Base-by-base conservation (phyloP, 768 basidiomycete genomes). In the Zangia roseola region DNA sequence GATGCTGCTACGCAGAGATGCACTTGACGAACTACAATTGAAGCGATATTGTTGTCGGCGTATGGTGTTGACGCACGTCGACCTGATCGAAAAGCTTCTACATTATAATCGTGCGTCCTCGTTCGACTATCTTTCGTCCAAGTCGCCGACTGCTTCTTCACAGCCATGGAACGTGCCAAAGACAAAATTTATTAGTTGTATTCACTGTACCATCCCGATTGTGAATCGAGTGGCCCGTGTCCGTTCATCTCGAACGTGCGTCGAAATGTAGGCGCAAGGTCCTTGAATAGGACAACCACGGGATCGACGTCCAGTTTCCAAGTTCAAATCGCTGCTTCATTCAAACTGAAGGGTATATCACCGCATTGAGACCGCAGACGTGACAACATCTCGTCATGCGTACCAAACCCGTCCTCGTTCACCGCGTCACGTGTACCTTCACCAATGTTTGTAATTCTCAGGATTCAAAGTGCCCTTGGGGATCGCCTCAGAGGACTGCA, bases 61-160 rank as follows among this genome's bases (percentile, higher is more conserved):
- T 40, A 98, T 97, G 95, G 91, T 98, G 6, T 74, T 97, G 45
- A 97, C 95, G 0, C 95, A 98, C 67, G 95, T 97, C 47, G 95
- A 97, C 71, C 77, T 97, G 54, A 97, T 97, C 58, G 95, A 97
- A 72, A 97, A 97, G 70, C 78, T 97, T 16, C 74, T 98, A 20
- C 92, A 95, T 61, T 98, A 95, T 68, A 95, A 94, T 69, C 93
- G 94, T 97, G 44, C 48, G 68, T 61, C 38, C 17, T 36, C 43
- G 58, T 88, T 75, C 16, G 49, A 36, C 45, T 36, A 12, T 23
- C 46, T 36, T 17, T 41, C 20, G 6, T 42, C 28, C 10, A 1
- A 1, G 14, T 40, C 4, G 28, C 45, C 24, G 9, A 53, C 21
- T 28, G 1, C 38, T 34, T 25, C 19, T 25, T 39, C 17, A 6